These are phyloP conservation scores for Grigorovia jiainica DNA, from an alignment of 805 yeast species.

Conservation along the genomic window DNA sequence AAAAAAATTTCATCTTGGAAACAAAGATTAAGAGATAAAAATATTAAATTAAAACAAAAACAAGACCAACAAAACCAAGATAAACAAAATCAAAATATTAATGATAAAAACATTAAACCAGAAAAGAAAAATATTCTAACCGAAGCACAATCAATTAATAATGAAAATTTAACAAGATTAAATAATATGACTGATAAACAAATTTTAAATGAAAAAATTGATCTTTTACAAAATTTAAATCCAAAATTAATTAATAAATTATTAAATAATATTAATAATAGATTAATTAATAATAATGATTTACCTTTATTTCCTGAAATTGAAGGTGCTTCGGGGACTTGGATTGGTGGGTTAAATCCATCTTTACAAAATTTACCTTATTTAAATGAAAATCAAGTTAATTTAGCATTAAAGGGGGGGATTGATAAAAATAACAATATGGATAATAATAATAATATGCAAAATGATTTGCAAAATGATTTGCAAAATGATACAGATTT, in stretches of 20 bases:
- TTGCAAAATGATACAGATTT: conserved; percentile 4
- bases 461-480: not conserved
- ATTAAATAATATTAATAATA: conserved; percentile 45
- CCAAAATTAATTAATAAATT: conserved; percentile 57
- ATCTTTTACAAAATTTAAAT: conserved; percentile 55
- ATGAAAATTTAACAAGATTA: conserved; percentile 59
- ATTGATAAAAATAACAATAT: not conserved
- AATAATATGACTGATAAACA: conserved; percentile 57
- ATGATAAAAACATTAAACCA: not conserved
- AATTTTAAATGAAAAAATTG: conserved; percentile 53
- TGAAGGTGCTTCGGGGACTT: conserved; percentile 30
- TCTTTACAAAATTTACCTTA: conserved; percentile 14
- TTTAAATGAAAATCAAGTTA: conserved; percentile 21
- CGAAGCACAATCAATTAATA: conserved; percentile 67
- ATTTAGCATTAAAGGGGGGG: conserved; percentile 20
- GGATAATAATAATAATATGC: not conserved
- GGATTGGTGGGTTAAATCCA: conserved; percentile 27
- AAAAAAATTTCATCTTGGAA: conserved; percentile 43
- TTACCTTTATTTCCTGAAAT: conserved; percentile 31
- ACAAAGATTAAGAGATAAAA: conserved; percentile 32
- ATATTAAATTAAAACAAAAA: conserved; percentile 8
- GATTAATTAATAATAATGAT: conserved; percentile 32
- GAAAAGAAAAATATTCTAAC: conserved; percentile 22
- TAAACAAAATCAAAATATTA: not conserved
- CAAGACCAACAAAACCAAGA: not conserved